Evolutionary conservation across 768 basidiomycete genomes (phyloP).

Genomic region (Pleurotus citrinopileatus): DNA sequence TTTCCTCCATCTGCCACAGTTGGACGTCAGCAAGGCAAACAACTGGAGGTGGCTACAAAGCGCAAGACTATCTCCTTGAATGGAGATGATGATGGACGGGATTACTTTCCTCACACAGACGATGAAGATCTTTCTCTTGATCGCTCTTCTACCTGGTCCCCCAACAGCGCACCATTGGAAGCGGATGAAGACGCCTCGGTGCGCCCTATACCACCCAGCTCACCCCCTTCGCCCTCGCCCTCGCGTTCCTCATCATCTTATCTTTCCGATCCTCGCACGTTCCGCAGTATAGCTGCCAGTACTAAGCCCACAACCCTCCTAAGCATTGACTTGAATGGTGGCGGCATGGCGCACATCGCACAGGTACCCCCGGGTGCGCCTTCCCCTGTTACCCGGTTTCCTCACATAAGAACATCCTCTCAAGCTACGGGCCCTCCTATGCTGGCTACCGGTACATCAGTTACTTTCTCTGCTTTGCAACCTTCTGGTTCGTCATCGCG

Average conservation of each 20-base stretch:
- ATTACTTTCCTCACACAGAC: constrained; percentile 32
- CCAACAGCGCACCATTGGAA: constrained; percentile 60
- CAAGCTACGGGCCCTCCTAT: constrained; percentile 42
- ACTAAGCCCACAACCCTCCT: constrained; percentile 95
- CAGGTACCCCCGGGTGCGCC: constrained; percentile 70
- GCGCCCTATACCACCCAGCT: constrained; percentile 84
- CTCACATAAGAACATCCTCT: constrained; percentile 63
- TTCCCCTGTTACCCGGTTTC: constrained; percentile 49
- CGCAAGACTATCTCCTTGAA: constrained; percentile 66
- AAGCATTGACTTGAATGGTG: constrained; percentile 77
- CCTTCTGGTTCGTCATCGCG: constrained; percentile 36
- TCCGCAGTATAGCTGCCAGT: constrained; percentile 79
- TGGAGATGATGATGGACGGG: constrained; percentile 46
- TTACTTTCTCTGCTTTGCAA: constrained; percentile 73
- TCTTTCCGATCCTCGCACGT: constrained; percentile 77
- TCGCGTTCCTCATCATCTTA: constrained; percentile 83
- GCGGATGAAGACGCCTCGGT: constrained; percentile 96
- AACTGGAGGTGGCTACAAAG: constrained; percentile 30
- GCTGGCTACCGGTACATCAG: constrained; percentile 50
- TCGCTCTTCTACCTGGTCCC: constrained; percentile 78
- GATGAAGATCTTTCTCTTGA: constrained; percentile 50
- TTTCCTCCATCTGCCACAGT: constrained; percentile 28
- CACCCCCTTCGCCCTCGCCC: constrained; percentile 83
- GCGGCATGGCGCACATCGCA: constrained; percentile 87
- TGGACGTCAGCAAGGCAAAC: constrained; percentile 27